A percentile compares a stretch with the other conserved stretches of the same genome.
Evolutionary conservation across 208 protist genomes (phyloP).

Genomic region (Leishmania martiniquensis): DNA sequence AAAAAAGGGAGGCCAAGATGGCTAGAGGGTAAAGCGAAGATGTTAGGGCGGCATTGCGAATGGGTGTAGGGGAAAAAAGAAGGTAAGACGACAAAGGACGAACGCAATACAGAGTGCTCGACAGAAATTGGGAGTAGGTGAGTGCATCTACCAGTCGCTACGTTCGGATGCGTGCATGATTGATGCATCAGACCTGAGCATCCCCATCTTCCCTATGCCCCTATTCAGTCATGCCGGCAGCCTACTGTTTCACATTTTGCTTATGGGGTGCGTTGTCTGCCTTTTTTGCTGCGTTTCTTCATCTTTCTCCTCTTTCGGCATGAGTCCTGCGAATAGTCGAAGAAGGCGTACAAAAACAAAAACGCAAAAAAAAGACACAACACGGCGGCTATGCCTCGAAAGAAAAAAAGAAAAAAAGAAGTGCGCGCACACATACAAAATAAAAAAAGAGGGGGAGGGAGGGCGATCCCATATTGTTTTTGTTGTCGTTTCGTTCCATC

Average conservation of each 20-base stretch:
- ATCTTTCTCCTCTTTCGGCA: too few species aligned
- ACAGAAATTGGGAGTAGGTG: neutral
- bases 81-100: neutral
- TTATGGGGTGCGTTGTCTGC: neutral
- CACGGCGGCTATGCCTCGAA: too few species aligned
- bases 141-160: neutral
- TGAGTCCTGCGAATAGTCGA: too few species aligned
- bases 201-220: neutral
- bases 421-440: neutral
- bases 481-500: neutral
- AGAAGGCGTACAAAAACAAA: neutral
- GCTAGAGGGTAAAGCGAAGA: too few species aligned
- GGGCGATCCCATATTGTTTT: neutral
- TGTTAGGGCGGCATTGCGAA: too few species aligned
- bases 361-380: neutral
- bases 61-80: neutral
- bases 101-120: neutral
- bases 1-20: too few species aligned
- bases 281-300: too few species aligned
- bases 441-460: neutral
- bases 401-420: too few species aligned
- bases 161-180: neutral
- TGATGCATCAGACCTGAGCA: neutral
- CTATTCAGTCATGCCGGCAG: too few species aligned
- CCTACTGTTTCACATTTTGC: neutral